Conservation (phyloP, 805 yeast genomes). For the Pichia phayaonensis region DNA sequence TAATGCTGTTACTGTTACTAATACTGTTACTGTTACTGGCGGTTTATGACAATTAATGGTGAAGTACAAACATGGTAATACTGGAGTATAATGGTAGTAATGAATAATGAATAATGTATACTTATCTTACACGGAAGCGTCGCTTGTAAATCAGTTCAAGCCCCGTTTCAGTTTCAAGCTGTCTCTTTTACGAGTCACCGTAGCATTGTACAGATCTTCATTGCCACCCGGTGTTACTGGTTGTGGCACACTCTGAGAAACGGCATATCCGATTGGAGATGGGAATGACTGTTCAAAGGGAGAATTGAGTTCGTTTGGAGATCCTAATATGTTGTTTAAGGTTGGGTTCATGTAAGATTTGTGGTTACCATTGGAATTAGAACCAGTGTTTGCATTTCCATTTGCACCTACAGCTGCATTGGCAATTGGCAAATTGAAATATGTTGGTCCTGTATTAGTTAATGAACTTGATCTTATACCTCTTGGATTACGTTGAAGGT, state of each 20-base stretch:
- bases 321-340: neutral
- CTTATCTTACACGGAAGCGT: too few relatives aligned
- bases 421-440: neutral
- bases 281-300: slow-evolving; percentile 13
- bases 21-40: too few relatives aligned
- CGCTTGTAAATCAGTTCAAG: neutral
- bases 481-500: slow-evolving; percentile 1
- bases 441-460: neutral
- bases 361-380: neutral
- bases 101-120: neutral
- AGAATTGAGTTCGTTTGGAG: slow-evolving; percentile 5
- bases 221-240: neutral
- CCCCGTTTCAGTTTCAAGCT: slow-evolving; percentile 38
- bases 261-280: neutral
- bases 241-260: neutral
- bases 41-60: neutral
- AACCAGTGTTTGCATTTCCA: neutral
- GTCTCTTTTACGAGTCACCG: slow-evolving; percentile 46
- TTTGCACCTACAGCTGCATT: neutral
- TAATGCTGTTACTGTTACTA: too few relatives aligned
- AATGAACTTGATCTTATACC: neutral
- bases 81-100: too few relatives aligned
- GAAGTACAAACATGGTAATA: neutral
- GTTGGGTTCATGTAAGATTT: neutral
- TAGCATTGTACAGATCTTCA: slow-evolving; percentile 32